These are phyloP conservation scores for Penicillium cinerascens DNA, from an alignment of 495 filamentous ascomycete species.

Conservation along the genomic window DNA sequence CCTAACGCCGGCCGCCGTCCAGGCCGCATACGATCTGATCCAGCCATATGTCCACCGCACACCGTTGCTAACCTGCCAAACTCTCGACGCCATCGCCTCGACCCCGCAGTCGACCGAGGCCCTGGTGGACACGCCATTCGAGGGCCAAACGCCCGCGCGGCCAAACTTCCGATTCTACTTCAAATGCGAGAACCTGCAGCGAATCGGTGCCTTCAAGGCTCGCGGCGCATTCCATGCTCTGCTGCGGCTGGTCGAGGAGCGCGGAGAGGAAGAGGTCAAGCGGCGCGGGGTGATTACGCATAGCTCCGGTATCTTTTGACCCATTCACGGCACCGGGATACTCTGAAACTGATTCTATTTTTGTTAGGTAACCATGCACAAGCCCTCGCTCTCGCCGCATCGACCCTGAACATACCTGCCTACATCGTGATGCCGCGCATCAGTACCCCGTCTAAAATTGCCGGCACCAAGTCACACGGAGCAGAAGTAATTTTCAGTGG, in stretches of 20 bases:
- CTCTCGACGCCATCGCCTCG: constrained; percentile 71
- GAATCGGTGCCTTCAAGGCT: constrained; percentile 89
- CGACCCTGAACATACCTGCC: constrained; percentile 59
- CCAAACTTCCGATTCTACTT: constrained; percentile 79
- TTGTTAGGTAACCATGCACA: constrained; percentile 82
- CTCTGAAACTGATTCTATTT: neutral
- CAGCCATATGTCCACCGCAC: constrained; percentile 75
- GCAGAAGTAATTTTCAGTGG: constrained; percentile 81
- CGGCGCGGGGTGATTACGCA: constrained; percentile 83
- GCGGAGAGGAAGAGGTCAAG: constrained; percentile 52
- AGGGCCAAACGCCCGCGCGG: constrained; percentile 52
- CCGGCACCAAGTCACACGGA: constrained; percentile 71
- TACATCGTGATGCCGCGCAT: constrained; percentile 90
- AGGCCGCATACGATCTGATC: constrained; percentile 68
- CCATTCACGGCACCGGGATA: neutral
- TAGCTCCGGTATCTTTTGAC: constrained; percentile 62
- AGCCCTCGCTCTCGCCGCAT: constrained; percentile 85
- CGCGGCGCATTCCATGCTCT: constrained; percentile 90
- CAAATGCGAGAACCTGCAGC: constrained; percentile 95
- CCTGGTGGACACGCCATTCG: constrained; percentile 54
- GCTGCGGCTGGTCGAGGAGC: constrained; percentile 61
- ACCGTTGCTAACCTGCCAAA: constrained; percentile 72
- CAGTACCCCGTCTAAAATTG: constrained; percentile 79
- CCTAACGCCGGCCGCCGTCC: constrained; percentile 66
- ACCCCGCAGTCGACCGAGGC: constrained; percentile 56